phyloP scores from a whole-genome alignment of 2,329 filamentous ascomycete genomes.

The Knoxdaviesia proteae region DNA sequence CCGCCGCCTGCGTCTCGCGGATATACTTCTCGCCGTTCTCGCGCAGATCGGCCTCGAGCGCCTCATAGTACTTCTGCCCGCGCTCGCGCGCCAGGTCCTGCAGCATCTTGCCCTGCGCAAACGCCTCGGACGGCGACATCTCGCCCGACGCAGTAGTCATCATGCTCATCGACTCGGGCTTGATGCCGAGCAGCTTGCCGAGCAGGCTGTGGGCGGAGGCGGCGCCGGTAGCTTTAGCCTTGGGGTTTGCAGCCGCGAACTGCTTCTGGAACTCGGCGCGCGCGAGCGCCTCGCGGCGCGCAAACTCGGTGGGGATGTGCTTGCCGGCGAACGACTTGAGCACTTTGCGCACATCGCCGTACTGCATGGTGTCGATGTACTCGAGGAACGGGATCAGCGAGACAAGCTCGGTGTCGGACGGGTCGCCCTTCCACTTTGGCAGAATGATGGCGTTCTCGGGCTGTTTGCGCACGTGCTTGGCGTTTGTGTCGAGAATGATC shows the following conservation, averaged over 20 bases:
- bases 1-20: constrained; percentile 72
- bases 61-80: constrained; percentile 74
- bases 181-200: constrained; percentile 56
- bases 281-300: constrained; percentile 65
- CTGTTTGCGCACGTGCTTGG: constrained; percentile 64
- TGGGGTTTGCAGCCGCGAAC: constrained; percentile 45
- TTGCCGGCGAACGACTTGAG: constrained; percentile 77
- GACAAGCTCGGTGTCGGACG: constrained; percentile 69
- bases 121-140: constrained; percentile 49
- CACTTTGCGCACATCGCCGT: constrained; percentile 67
- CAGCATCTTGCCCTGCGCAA: constrained; percentile 88
- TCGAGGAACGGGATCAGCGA: constrained; percentile 89
- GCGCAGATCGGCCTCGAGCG: constrained; percentile 73
- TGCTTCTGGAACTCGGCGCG: constrained; percentile 71
- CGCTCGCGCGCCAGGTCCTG: constrained; percentile 86
- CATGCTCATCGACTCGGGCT: constrained; percentile 42
- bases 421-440: constrained; percentile 71
- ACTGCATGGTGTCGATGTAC: constrained; percentile 87
- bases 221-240: constrained; percentile 13
- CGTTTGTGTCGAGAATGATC: constrained; percentile 78
- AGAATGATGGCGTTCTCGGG: constrained; percentile 93
- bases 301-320: constrained; percentile 78
- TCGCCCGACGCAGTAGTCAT: constrained; percentile 44
- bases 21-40: constrained; percentile 92
- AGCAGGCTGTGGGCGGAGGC: constrained; percentile 46